A percentile compares a stretch with the other conserved stretches of the same genome.
Evolutionary conservation across 371 early-diverging fungal genomes (phyloP).

Genomic region (Pancytospora philotis): DNA sequence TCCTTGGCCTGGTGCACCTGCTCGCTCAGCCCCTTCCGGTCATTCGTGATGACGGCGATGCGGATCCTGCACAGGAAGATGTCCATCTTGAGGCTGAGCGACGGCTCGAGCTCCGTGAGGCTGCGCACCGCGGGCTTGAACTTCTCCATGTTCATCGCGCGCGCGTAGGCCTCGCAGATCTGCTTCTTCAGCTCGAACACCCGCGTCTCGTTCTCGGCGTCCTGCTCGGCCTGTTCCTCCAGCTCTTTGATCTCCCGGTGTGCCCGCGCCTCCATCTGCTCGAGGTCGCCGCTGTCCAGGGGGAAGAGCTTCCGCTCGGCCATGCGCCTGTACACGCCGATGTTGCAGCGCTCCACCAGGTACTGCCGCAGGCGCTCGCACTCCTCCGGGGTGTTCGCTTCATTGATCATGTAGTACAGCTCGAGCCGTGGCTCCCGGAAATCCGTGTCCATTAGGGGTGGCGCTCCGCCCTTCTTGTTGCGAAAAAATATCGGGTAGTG

Average conservation of each 20-base stretch:
- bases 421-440: slow-evolving; percentile 23
- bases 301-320: slow-evolving; percentile 19
- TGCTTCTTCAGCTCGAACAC: slow-evolving; percentile 23
- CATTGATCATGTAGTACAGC: slow-evolving; percentile 4
- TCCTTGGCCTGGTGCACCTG: slow-evolving; percentile 52
- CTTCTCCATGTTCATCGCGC: slow-evolving; percentile 31
- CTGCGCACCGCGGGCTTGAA: slow-evolving; percentile 13
- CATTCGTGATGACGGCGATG: slow-evolving; percentile 44
- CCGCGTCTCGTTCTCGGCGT: slow-evolving; percentile 34
- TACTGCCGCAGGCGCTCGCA: slow-evolving; percentile 19
- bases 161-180: slow-evolving; percentile 34
- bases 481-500: too few relatives aligned
- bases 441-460: slow-evolving; percentile 22
- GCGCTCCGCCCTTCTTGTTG: too few relatives aligned
- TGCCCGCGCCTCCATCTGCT: slow-evolving; percentile 8
- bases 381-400: background rate
- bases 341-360: slow-evolving; percentile 23
- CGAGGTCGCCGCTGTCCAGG: slow-evolving; percentile 7
- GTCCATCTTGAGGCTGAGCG: slow-evolving; percentile 42
- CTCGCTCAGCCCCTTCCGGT: slow-evolving; percentile 21
- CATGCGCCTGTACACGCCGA: slow-evolving; percentile 12
- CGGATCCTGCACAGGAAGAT: slow-evolving; percentile 46
- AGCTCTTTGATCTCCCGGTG: slow-evolving; percentile 21
- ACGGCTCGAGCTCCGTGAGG: slow-evolving; percentile 21
- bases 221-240: slow-evolving; percentile 10